A percentile compares a stretch with the other conserved stretches of the same genome.
These are phyloP conservation scores for Scedosporium boydii DNA, from an alignment of 2,329 filamentous ascomycete species.

Conservation along the genomic window DNA sequence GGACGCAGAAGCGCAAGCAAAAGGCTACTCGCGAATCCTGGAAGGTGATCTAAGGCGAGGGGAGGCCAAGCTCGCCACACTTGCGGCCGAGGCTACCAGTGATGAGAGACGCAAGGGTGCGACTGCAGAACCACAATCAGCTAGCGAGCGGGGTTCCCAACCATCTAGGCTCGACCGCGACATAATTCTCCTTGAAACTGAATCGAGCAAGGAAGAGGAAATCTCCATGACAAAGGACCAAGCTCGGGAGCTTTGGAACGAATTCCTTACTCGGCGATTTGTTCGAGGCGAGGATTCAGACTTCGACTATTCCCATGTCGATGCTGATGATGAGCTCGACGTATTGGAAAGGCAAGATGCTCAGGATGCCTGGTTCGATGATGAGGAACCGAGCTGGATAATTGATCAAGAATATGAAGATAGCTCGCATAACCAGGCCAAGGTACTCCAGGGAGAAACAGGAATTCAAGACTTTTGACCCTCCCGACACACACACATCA, in stretches of 20 bases:
- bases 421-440: background rate
- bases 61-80: slow-evolving; percentile 61
- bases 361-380: slow-evolving; percentile 72
- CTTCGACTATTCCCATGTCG: slow-evolving; percentile 66
- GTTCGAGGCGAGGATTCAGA: slow-evolving; percentile 65
- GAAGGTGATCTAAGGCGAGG: slow-evolving; percentile 69
- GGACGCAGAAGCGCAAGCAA: slow-evolving; percentile 59
- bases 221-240: slow-evolving; percentile 42
- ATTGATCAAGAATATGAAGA: slow-evolving; percentile 25
- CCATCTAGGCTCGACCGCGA: background rate
- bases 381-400: slow-evolving; percentile 62
- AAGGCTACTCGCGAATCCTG: slow-evolving; percentile 70
- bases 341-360: slow-evolving; percentile 47
- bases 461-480: slow-evolving; percentile 62
- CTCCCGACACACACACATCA: background rate
- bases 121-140: background rate
- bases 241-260: slow-evolving; percentile 58
- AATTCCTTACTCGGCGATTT: slow-evolving; percentile 66
- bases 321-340: slow-evolving; percentile 64
- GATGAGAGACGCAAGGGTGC: background rate
- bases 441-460: slow-evolving; percentile 45
- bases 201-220: background rate
- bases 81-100: slow-evolving; percentile 27
- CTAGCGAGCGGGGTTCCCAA: background rate
- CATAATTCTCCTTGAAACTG: background rate